These are phyloP conservation scores for Bisporella sp. DNA, from an alignment of 2,329 filamentous ascomycete species.

Conservation along the genomic window DNA sequence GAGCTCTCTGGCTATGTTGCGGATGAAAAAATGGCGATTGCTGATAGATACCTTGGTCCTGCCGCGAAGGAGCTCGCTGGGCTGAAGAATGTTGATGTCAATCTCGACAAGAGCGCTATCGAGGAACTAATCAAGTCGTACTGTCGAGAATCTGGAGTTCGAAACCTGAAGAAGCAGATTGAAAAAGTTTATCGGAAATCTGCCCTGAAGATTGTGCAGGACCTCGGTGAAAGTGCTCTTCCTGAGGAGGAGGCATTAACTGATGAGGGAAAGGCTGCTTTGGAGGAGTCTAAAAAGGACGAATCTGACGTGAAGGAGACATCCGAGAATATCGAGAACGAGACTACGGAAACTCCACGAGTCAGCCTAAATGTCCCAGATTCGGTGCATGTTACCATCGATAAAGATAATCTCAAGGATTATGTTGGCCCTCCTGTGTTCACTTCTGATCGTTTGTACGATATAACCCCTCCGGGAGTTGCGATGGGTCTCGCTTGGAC, in stretches of 20 bases:
- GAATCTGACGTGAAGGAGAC: constrained; percentile 55
- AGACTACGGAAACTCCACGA: constrained; percentile 60
- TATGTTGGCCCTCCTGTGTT: constrained; percentile 95
- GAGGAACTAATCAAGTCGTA: constrained; percentile 98
- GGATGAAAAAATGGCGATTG: constrained; percentile 98
- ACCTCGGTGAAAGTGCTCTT: constrained; percentile 78
- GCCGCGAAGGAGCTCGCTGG: constrained; percentile 92
- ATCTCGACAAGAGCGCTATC: constrained; percentile 78
- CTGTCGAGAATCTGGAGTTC: constrained; percentile 92
- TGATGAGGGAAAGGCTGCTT: constrained; percentile 73
- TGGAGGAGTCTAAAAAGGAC: constrained; percentile 65
- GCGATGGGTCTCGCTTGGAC: constrained; percentile 99
- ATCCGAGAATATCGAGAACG: constrained; percentile 42
- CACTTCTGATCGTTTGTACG: constrained; percentile 91
- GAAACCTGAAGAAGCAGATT: constrained; percentile 98
- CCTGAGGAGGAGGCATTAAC: constrained; percentile 78
- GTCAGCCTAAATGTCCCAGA: constrained; percentile 79
- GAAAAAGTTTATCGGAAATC: constrained; percentile 98
- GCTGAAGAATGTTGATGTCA: constrained; percentile 83
- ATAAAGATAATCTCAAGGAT: constrained; percentile 86
- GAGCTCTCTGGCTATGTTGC: constrained; percentile 93
- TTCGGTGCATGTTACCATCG: constrained; percentile 76
- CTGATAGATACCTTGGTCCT: constrained; percentile 84
- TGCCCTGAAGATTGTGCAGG: constrained; percentile 92
- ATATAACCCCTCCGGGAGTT: constrained; percentile 86